Conservation (phyloP, 2,329 filamentous ascomycete species). For the Akanthomyces dipterigenus region DNA sequence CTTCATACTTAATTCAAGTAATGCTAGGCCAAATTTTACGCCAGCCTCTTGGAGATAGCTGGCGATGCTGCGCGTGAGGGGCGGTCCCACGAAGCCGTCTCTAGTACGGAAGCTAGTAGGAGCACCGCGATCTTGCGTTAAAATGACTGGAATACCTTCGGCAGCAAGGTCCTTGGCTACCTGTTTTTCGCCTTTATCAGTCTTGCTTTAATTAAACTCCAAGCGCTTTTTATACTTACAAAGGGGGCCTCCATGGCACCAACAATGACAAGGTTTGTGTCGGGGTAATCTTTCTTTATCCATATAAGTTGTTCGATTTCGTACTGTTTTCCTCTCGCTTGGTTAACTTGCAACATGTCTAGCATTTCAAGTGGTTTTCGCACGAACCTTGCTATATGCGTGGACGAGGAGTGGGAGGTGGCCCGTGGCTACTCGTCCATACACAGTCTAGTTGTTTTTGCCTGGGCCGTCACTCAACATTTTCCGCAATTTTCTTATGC, state of each 20-base stretch:
- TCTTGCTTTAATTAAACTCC: too few species aligned
- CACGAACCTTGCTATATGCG: conserved; percentile 29
- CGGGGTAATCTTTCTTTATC: conserved; percentile 28
- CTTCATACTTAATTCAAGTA: conserved; percentile 20
- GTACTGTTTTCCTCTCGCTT: conserved; percentile 20
- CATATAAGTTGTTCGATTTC: conserved; percentile 35
- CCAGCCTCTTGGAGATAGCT: conserved; percentile 33
- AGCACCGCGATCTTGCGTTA: conserved; percentile 30
- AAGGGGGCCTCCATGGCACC: conserved; percentile 33
- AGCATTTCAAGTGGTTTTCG: background rate
- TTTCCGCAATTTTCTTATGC: conserved; percentile 28
- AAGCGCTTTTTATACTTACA: conserved; percentile 19
- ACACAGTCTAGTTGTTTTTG: conserved; percentile 28
- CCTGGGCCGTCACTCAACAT: conserved; percentile 28
- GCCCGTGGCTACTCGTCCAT: conserved; percentile 30
- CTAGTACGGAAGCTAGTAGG: conserved; percentile 29
- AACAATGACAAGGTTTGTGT: conserved; percentile 29
- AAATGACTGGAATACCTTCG: conserved; percentile 35
- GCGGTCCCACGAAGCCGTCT: conserved; percentile 34
- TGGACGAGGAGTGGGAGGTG: conserved; percentile 33
- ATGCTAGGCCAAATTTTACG: conserved; percentile 29
- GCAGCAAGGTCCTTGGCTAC: conserved; percentile 32
- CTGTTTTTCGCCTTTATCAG: conserved; percentile 15
- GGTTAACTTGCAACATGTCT: background rate
- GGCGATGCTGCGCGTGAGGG: conserved; percentile 32